Evolutionary conservation across 2,329 filamentous ascomycete species (phyloP).

Genomic region (Cladosporium velox): DNA sequence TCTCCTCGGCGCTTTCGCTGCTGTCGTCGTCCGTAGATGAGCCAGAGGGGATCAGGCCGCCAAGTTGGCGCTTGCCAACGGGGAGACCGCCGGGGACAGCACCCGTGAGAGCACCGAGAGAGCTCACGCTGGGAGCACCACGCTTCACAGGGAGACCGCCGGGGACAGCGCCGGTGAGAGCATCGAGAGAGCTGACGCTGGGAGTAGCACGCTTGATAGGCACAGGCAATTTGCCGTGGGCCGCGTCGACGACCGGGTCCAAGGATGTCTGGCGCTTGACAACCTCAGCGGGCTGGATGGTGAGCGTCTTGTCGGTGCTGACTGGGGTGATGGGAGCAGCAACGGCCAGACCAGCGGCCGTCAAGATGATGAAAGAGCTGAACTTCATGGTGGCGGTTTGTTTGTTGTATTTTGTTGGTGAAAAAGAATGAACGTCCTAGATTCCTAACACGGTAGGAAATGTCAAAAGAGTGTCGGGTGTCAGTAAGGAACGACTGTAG

Average conservation of each 20-base stretch:
- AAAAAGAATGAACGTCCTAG: not conserved
- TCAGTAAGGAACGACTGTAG: conserved; percentile 13
- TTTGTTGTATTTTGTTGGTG: too few species aligned
- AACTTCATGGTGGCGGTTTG: conserved; percentile 5
- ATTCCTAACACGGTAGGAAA: not conserved
- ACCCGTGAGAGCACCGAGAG: not conserved
- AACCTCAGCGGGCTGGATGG: not conserved
- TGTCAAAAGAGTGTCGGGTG: conserved; percentile 5
- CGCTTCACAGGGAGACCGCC: not conserved
- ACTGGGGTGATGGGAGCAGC: not conserved
- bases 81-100: not conserved
- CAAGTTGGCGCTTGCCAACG: conserved; percentile 5
- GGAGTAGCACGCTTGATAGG: not conserved
- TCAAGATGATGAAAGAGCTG: conserved; percentile 9
- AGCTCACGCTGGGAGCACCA: not conserved
- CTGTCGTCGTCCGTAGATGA: not conserved
- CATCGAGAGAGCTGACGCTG: not conserved
- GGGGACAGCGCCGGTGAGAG: not conserved
- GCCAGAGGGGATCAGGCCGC: not conserved
- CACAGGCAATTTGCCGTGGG: not conserved
- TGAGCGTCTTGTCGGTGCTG: conserved; percentile 6
- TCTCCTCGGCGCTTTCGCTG: not conserved
- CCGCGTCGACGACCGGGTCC: too few species aligned
- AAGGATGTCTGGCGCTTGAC: not conserved
- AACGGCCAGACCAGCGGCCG: conserved; percentile 13